A percentile compares a stretch with the other conserved stretches of the same genome.
Evolutionary conservation across 2,329 filamentous ascomycete species (phyloP).

Genomic region (Xylaria sp.): DNA sequence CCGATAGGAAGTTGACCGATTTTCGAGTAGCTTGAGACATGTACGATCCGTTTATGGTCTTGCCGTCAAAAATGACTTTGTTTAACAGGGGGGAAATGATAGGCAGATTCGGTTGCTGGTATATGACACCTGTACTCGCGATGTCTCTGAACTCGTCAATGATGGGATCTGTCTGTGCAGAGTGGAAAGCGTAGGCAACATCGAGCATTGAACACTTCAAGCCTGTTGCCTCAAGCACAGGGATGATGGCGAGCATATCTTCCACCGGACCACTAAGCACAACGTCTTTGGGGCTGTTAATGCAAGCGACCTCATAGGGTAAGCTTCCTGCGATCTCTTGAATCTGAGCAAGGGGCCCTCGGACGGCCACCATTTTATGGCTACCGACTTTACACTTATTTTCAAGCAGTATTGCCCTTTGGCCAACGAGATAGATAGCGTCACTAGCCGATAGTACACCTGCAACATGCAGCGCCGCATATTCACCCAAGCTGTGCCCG

Average conservation of each 20-base stretch:
- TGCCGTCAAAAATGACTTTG: constrained; percentile 64
- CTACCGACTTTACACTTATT: constrained; percentile 68
- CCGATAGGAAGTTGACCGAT: constrained; percentile 72
- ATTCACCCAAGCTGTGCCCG: constrained; percentile 74
- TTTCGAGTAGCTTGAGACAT: constrained; percentile 71
- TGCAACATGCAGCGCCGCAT: constrained; percentile 74
- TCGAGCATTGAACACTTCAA: constrained; percentile 43
- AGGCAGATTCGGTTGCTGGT: constrained; percentile 64
- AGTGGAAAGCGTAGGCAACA: constrained; percentile 69
- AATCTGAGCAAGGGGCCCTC: constrained; percentile 56
- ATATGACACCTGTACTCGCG: constrained; percentile 59
- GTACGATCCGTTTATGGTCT: constrained; percentile 65
- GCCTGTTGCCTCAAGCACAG: constrained; percentile 41
- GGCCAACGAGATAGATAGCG: constrained; percentile 74
- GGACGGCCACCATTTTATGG: constrained; percentile 71
- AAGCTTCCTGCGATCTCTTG: constrained; percentile 20
- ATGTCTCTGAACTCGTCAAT: constrained; percentile 65
- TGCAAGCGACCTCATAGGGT: constrained; percentile 62
- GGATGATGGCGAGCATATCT: constrained; percentile 52
- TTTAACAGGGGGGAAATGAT: constrained; percentile 74
- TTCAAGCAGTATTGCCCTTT: constrained; percentile 70
- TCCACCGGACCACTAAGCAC: constrained; percentile 66
- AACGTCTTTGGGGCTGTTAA: constrained; percentile 71
- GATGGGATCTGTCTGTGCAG: constrained; percentile 69
- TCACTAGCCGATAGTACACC: constrained; percentile 75